Evolutionary conservation across 176 grass and related monocot species (phyloP).

Genomic region (Oryza meyeriana): DNA sequence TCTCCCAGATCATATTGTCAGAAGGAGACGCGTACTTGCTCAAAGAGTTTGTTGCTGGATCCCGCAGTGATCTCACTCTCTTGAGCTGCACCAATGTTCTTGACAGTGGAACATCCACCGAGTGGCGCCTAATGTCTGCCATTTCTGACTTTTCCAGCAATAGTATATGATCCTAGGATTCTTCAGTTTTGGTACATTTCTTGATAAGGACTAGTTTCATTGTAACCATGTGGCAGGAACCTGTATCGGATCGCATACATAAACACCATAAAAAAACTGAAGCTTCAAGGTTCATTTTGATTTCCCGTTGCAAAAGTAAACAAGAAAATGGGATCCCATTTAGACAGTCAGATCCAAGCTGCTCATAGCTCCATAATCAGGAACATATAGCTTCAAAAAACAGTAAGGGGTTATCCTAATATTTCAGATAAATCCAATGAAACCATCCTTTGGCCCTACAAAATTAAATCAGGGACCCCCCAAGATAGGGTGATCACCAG

Average conservation of each 20-base stretch:
- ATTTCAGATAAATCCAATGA: neutral
- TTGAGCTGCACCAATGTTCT: slow-evolving; percentile 94
- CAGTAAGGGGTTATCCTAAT: neutral
- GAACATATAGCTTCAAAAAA: neutral
- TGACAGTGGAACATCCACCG: slow-evolving; percentile 84
- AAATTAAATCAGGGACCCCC: slow-evolving; percentile 5
- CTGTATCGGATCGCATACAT: slow-evolving; percentile 36
- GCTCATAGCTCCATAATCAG: neutral
- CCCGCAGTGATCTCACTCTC: slow-evolving; percentile 76
- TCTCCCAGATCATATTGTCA: slow-evolving; percentile 67
- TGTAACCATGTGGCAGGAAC: slow-evolving; percentile 3
- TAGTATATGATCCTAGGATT: slow-evolving; percentile 21
- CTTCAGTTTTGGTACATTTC: slow-evolving; percentile 10
- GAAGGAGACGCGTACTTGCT: slow-evolving; percentile 63
- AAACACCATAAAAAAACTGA: slow-evolving; percentile 19
- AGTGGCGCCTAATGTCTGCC: slow-evolving; percentile 65
- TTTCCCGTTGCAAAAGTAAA: slow-evolving; percentile 5
- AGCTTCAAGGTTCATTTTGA: neutral
- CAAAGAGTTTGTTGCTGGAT: slow-evolving; percentile 82
- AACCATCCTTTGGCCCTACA: neutral
- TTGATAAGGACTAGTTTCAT: slow-evolving; percentile 22
- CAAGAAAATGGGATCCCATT: neutral
- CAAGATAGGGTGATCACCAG: neutral
- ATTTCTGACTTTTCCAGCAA: slow-evolving; percentile 42
- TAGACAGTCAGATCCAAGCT: neutral